A percentile compares a stretch with the other conserved stretches of the same genome.
Evolutionary conservation across 2,329 filamentous ascomycete species (phyloP).

Genomic region (Stagonosporopsis vannaccii): DNA sequence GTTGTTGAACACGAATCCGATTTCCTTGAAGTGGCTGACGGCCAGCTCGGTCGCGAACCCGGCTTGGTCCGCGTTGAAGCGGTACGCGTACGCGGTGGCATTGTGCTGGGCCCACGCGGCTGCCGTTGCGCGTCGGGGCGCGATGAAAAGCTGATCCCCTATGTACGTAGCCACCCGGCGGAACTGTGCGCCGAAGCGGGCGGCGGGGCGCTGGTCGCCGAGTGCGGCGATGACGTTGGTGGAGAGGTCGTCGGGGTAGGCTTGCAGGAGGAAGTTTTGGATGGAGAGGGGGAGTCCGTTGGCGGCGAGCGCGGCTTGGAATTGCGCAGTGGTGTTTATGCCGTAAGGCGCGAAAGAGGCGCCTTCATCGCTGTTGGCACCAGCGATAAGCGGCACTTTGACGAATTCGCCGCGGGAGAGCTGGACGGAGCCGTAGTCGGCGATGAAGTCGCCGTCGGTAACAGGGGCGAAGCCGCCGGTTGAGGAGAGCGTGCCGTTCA

Average conservation of each 20-base stretch:
- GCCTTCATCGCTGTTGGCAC: slow-evolving; percentile 70
- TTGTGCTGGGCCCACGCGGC: slow-evolving; percentile 56
- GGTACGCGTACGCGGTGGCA: slow-evolving; percentile 63
- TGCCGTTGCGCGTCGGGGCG: slow-evolving; percentile 59
- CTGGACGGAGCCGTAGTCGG: slow-evolving; percentile 59
- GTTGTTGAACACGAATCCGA: slow-evolving; percentile 53
- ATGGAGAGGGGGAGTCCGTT: not conserved
- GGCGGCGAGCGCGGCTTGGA: slow-evolving; percentile 41
- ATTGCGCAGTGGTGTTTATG: slow-evolving; percentile 63
- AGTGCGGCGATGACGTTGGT: slow-evolving; percentile 23
- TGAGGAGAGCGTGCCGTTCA: slow-evolving; percentile 52
- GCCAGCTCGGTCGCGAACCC: slow-evolving; percentile 50
- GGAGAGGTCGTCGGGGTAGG: slow-evolving; percentile 26
- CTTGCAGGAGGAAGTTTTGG: slow-evolving; percentile 15
- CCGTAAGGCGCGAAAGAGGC: slow-evolving; percentile 60
- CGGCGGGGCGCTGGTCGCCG: slow-evolving; percentile 18
- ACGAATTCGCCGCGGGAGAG: slow-evolving; percentile 66
- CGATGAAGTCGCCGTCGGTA: slow-evolving; percentile 64
- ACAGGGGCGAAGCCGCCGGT: slow-evolving; percentile 48
- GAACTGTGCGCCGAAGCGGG: slow-evolving; percentile 51
- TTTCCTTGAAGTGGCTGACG: slow-evolving; percentile 60
- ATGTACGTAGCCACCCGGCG: slow-evolving; percentile 57
- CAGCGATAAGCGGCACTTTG: slow-evolving; percentile 66
- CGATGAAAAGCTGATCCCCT: slow-evolving; percentile 63
- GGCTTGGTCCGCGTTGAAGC: slow-evolving; percentile 61